Evolutionary conservation across 257 asterid genomes (phyloP), one percentile per base, ranked within the genome.

Genomic region (Perilla frutescens): DNA sequence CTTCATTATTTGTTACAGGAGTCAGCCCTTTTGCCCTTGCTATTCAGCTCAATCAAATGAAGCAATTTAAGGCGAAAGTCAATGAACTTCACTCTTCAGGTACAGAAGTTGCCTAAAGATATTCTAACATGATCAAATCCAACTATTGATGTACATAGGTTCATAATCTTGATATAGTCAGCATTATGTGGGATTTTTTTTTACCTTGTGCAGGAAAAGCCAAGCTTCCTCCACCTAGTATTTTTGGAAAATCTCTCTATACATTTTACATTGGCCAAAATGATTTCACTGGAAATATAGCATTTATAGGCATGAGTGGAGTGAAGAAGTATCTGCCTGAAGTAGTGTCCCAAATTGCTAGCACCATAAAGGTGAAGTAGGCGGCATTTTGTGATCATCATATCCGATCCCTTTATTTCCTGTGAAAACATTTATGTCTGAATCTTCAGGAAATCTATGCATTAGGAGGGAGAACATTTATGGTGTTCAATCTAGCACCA

Each of bases 201-300:
- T 7, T 5, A 1, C 6, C 7, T 58, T 1, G 2, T 59, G 48
- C 75, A 87, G 94, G 79, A 71, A 41, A 56, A 32, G 34, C 43
- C 55, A 77, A 76, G 48, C 84, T 88, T 75, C 97, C 96, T 32
- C 51, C 77, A 1, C 85, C 90, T 0, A 75, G 80, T 75, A 66
- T 88, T 13, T 88, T 91, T 37, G 90, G 93, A 29, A 85, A 87
- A 61, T 84, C 97, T 37, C 84, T 91, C 32, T 91, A 88, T 83
- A 90, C 93, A 60, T 85, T 92, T 80, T 85, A 88, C 74, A 90
- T 91, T 32, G 97, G 97, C 76, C 96, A 91, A 71, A 91, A 91
- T 60, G 96, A 91, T 81, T 88, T 91, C 78, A 88, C 96, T 1
- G 87, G 88, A 37, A 79, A 84, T 80, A 75, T 91, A 66, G 75